phyloP scores from a whole-genome alignment of 2,329 filamentous ascomycete species.

The Torrubiella hemipterigena region DNA sequence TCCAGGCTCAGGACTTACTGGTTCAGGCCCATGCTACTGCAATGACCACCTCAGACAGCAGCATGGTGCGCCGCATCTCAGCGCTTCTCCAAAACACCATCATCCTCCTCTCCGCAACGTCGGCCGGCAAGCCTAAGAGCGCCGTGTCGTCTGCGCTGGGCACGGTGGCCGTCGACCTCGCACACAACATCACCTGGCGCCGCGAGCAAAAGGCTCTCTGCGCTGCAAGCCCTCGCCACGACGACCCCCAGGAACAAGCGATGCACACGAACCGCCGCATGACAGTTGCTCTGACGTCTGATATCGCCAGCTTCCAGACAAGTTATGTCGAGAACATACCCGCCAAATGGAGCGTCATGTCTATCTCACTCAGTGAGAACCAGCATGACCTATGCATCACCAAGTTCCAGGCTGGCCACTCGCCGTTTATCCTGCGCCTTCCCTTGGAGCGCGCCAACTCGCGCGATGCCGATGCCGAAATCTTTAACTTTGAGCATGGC shows the following conservation, averaged over 20 bases:
- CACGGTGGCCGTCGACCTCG: constrained; percentile 54
- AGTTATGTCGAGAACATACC: constrained; percentile 83
- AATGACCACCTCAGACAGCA: constrained; percentile 39
- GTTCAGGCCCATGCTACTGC: constrained; percentile 50
- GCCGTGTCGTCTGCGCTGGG: constrained; percentile 43
- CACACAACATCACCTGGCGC: constrained; percentile 55
- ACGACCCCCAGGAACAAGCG: too few relatives aligned
- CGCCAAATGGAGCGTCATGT: constrained; percentile 71
- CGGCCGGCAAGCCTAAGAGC: constrained; percentile 30
- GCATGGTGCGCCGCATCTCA: constrained; percentile 51
- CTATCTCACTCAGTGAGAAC: constrained; percentile 71
- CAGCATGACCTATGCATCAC: constrained; percentile 78
- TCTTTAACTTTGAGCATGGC: constrained; percentile 75
- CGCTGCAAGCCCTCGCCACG: too few relatives aligned
- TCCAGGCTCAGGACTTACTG: constrained; percentile 54
- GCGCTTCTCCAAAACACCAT: constrained; percentile 52
- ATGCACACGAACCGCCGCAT: constrained; percentile 22
- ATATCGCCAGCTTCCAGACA: constrained; percentile 56
- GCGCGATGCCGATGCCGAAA: constrained; percentile 63
- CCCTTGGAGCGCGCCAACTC: constrained; percentile 74
- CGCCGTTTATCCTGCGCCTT: constrained; percentile 76
- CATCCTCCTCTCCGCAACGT: constrained; percentile 53
- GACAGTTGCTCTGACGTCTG: constrained; percentile 34
- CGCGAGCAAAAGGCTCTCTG: constrained; percentile 49
- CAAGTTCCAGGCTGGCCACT: constrained; percentile 63